phyloP scores from a whole-genome alignment of 129 eudicot species.

The Calendula officinalis region DNA sequence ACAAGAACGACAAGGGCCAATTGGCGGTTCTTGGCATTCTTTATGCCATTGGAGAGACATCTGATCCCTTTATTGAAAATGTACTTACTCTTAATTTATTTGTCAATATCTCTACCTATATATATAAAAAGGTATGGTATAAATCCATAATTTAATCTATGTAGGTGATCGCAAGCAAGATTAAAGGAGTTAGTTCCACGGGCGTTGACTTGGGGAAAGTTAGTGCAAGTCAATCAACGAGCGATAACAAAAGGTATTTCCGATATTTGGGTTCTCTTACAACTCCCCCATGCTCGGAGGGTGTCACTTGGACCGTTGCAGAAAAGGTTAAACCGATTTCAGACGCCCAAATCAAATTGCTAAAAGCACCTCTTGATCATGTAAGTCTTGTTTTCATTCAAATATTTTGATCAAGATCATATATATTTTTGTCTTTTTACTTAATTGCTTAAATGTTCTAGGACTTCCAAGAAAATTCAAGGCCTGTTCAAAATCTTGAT shows the following conservation, averaged over 20 bases:
- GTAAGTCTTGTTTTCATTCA: slow-evolving; percentile 37
- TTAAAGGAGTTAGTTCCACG: neutral
- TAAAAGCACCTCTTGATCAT: slow-evolving; percentile 39
- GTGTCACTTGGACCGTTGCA: slow-evolving; percentile 50
- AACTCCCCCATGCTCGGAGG: slow-evolving; percentile 62
- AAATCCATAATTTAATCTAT: neutral
- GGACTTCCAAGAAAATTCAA: slow-evolving; percentile 53
- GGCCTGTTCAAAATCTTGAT: slow-evolving; percentile 41
- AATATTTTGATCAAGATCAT: neutral
- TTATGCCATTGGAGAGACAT: slow-evolving; percentile 33
- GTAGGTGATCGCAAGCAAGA: slow-evolving; percentile 25
- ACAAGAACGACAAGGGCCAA: slow-evolving; percentile 12
- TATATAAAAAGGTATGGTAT: neutral
- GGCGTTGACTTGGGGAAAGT: slow-evolving; percentile 35
- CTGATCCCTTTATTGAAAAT: slow-evolving; percentile 43
- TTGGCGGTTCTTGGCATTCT: slow-evolving; percentile 39
- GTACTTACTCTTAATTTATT: slow-evolving; percentile 10
- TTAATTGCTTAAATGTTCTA: slow-evolving; percentile 1
- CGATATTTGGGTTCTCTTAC: slow-evolving; percentile 68
- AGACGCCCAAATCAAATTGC: slow-evolving; percentile 40
- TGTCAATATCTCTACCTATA: neutral
- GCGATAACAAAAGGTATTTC: slow-evolving; percentile 40
- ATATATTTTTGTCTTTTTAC: neutral
- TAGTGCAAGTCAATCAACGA: slow-evolving; percentile 38
- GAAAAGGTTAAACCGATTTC: slow-evolving; percentile 42